Percentiles rank a stretch among this genome's conserved stretches.
Evolutionary conservation across 2,329 filamentous ascomycete species (phyloP).

Genomic region (Anthostomella pinea): DNA sequence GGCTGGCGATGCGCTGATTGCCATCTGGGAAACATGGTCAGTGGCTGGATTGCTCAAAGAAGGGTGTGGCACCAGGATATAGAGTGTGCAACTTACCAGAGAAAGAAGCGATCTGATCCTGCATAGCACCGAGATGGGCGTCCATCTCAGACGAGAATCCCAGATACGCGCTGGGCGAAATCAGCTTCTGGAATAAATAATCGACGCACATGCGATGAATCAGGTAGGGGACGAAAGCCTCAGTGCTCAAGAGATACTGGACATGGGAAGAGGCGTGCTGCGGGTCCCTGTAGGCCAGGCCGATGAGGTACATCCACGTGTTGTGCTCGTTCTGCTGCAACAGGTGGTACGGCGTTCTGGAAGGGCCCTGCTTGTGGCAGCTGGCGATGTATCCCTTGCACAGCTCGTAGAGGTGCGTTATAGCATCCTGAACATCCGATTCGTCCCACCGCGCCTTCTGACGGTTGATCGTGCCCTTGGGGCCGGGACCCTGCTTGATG

Average conservation of each 20-base stretch:
- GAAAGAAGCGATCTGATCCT: slow-evolving; percentile 21
- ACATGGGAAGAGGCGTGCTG: slow-evolving; percentile 24
- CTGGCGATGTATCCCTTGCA: slow-evolving; percentile 28
- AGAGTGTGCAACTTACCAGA: slow-evolving; percentile 9
- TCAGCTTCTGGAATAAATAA: slow-evolving; percentile 29
- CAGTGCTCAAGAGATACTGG: slow-evolving; percentile 20
- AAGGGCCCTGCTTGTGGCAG: slow-evolving; percentile 17
- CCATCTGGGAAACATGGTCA: slow-evolving; percentile 4
- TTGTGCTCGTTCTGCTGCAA: slow-evolving; percentile 17
- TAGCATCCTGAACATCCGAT: slow-evolving; percentile 22
- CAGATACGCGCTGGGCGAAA: slow-evolving; percentile 27
- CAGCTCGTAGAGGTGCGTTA: slow-evolving; percentile 26
- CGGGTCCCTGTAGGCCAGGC: slow-evolving; percentile 20
- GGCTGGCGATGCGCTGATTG: slow-evolving; percentile 1
- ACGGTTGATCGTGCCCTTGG: slow-evolving; percentile 19
- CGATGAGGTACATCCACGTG: slow-evolving; percentile 28
- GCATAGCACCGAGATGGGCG: slow-evolving; percentile 26
- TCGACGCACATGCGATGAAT: slow-evolving; percentile 29
- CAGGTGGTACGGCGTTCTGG: slow-evolving; percentile 16
- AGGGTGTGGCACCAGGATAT: too few relatives aligned
- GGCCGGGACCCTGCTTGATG: too few relatives aligned
- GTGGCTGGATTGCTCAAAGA: too few relatives aligned
- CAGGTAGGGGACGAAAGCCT: slow-evolving; percentile 24
- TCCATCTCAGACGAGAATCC: slow-evolving; percentile 27
- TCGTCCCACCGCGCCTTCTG: slow-evolving; percentile 24